A percentile compares a stretch with the other conserved stretches of the same genome.
phyloP scores from a whole-genome alignment of 2,329 filamentous ascomycete genomes.

The Aspergillus pseudoviridinutans region DNA sequence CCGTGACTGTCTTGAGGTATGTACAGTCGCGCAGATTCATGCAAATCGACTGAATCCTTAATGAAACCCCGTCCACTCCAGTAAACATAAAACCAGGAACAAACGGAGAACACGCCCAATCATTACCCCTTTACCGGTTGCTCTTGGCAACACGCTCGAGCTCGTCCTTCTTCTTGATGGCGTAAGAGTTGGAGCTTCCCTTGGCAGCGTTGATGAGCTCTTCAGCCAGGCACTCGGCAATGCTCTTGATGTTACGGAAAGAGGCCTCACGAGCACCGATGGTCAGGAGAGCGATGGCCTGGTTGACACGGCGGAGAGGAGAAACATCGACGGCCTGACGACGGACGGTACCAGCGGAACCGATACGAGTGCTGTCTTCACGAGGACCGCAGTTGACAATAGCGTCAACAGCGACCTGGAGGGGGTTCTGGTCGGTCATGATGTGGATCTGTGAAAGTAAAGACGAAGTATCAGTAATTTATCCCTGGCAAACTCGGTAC shows the following conservation, averaged over 20 bases:
- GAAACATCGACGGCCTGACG: slow-evolving; percentile 99
- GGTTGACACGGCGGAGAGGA: slow-evolving; percentile 98
- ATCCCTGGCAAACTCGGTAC: slow-evolving; percentile 1
- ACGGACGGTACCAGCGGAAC: slow-evolving; percentile 98
- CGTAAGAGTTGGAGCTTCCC: slow-evolving; percentile 99
- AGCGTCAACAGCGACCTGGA: slow-evolving; percentile 98
- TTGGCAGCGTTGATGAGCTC: slow-evolving; percentile 99
- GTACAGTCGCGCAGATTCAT: slow-evolving; percentile 41
- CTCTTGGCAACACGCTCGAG: slow-evolving; percentile 99
- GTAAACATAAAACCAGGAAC: slow-evolving; percentile 37
- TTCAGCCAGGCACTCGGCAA: slow-evolving; percentile 98
- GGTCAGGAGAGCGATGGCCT: slow-evolving; percentile 98
- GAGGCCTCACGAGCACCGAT: slow-evolving; percentile 97
- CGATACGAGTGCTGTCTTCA: slow-evolving; percentile 99
- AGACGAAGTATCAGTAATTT: slow-evolving; percentile 18
- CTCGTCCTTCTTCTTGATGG: slow-evolving; percentile 99
- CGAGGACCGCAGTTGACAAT: slow-evolving; percentile 99
- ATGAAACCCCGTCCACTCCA: slow-evolving; percentile 40
- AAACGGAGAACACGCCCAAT: slow-evolving; percentile 38
- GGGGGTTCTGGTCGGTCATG: slow-evolving; percentile 99
- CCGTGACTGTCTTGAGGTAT: slow-evolving; percentile 35
- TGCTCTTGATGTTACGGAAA: slow-evolving; percentile 99
- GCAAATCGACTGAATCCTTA: slow-evolving; percentile 40
- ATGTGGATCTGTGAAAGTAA: slow-evolving; percentile 76
- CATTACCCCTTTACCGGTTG: slow-evolving; percentile 81